Evolutionary conservation across 164 flowering plant species (phyloP), one percentile per base, ranked within the genome.

Genomic region (Chimonanthus salicifolius): DNA sequence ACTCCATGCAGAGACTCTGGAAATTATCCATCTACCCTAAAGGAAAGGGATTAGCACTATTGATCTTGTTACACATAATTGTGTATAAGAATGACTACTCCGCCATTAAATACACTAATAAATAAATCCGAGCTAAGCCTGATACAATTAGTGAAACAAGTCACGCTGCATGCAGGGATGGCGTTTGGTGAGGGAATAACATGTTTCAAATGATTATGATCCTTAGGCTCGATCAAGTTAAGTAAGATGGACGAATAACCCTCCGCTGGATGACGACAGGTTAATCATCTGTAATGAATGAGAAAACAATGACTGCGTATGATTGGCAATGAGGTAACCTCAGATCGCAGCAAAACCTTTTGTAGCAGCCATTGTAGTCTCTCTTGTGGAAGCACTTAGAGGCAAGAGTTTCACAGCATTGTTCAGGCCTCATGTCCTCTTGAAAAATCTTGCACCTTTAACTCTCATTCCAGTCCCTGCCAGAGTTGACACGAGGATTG

Each of bases 401-500:
- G 15, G 69, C 4, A 4, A 47, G 4, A 48, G 68, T 15, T 44
- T 2, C 43, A 43, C 68, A 11, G 48, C 16, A 45, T 65, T n/a
- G 66, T 75, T 49, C 68, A 65, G 70, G 67, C 45, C 21, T 83
- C 85, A 77, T 64, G 78, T 81, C 82, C 79, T 87, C 84, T 84
- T 91, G 85, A 92, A 89, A 75, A 91, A 88, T 73, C 80, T 91
- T 67, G 88, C 80, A 11, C 95, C 97, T 80, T 75, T 88, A 77
- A 78, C 85, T 73, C 95, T 88, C 76, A 89, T 78, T 70, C 86
- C 90, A 58, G 87, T 83, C 47, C 88, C 97, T 8, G 71, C 83
- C 70, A 94, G 89, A 77, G 79, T 69, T 51, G 91, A 83, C 63
- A 86, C 80, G 47, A 94, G 88, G 68, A 87, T 84, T 62, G 96